phyloP scores from a whole-genome alignment of 768 basidiomycete species.

The Tricholoma flavovirens region DNA sequence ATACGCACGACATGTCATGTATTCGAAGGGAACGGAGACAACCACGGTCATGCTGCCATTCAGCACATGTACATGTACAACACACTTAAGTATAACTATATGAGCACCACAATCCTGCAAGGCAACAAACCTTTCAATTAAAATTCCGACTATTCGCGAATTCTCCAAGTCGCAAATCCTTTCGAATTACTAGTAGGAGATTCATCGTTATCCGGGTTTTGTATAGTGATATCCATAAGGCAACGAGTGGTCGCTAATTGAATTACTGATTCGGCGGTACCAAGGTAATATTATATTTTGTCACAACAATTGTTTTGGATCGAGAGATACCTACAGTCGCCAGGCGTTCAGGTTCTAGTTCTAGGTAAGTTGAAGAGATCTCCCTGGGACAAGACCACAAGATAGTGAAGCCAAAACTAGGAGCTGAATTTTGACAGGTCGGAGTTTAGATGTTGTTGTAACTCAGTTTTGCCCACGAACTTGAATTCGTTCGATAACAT shows the following conservation, averaged over 20 bases:
- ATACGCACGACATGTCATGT: background rate
- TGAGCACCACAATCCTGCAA: background rate
- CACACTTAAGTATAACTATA: too few species aligned
- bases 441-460: background rate
- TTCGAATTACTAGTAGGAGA: background rate
- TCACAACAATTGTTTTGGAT: too few species aligned
- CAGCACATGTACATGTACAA: too few species aligned
- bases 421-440: background rate
- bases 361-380: too few species aligned
- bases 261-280: background rate
- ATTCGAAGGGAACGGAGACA: background rate
- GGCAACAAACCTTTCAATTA: background rate
- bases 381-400: too few species aligned
- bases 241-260: background rate
- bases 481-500: too few species aligned
- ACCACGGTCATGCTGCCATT: background rate
- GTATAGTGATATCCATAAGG: background rate
- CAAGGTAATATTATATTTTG: background rate
- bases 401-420: background rate
- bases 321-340: background rate
- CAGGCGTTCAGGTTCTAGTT: background rate
- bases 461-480: too few species aligned
- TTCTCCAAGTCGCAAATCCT: background rate
- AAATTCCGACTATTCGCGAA: background rate
- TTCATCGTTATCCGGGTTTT: background rate